Evolutionary conservation across 2,329 filamentous ascomycete genomes (phyloP).

Genomic region (Ceratocystis cacaofunesta): DNA sequence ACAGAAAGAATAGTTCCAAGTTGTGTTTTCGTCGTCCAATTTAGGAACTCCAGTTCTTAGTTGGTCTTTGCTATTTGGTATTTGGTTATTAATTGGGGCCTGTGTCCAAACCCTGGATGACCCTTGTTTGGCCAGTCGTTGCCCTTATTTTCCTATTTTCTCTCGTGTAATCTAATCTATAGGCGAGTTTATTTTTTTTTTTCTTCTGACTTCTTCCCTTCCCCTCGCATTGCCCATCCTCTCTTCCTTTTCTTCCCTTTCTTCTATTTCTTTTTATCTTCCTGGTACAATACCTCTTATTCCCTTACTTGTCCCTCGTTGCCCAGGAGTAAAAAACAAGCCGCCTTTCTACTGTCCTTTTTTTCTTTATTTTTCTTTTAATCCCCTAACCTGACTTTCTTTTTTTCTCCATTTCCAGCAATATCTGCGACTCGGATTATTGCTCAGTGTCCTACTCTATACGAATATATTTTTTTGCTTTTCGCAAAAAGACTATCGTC

Average conservation of each 20-base stretch:
- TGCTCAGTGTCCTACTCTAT: not conserved
- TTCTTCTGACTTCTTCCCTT: slow-evolving; percentile 5
- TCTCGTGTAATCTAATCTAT: slow-evolving; percentile 12
- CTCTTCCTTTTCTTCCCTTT: not conserved
- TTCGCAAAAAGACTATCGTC: not conserved
- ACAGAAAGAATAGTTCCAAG: too few species aligned
- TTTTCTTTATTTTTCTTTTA: not conserved
- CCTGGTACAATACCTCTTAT: not conserved
- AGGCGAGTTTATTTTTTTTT: not conserved
- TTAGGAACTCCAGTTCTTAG: not conserved
- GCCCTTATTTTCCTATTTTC: slow-evolving; percentile 16
- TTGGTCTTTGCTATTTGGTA: not conserved
- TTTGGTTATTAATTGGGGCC: slow-evolving; percentile 4
- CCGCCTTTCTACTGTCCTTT: not conserved
- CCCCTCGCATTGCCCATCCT: not conserved
- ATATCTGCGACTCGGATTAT: not conserved
- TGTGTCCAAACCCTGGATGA: slow-evolving; percentile 6
- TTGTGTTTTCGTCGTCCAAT: not conserved
- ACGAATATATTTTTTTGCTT: not conserved
- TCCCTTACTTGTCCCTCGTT: slow-evolving; percentile 1
- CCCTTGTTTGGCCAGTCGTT: slow-evolving; percentile 13
- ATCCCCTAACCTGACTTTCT: not conserved
- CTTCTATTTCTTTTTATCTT: not conserved
- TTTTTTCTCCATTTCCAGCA: not conserved
- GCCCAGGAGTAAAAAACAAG: not conserved